Conservation (phyloP, 1,139 yeast genomes). For the Blastobotrys ciferrii region DNA sequence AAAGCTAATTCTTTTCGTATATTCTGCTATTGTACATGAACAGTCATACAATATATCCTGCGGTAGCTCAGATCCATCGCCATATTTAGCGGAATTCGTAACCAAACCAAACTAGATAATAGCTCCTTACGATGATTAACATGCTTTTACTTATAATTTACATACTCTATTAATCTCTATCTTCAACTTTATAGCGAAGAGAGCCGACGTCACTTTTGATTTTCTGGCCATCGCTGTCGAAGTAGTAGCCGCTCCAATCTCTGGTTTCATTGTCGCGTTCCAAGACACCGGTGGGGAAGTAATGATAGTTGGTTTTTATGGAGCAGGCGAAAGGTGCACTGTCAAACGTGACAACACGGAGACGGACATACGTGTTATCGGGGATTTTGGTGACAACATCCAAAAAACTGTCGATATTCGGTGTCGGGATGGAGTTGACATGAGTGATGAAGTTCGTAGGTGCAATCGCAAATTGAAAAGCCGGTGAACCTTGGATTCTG, state of each 20-base stretch:
- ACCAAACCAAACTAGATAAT: no score
- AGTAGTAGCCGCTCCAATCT: constrained; percentile 23
- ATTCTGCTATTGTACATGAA: no score
- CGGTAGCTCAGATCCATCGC: no score
- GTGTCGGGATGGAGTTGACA: constrained; percentile 74
- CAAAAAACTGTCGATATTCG: constrained; percentile 64
- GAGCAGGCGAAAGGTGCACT: constrained; percentile 83
- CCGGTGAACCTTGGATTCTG: constrained; percentile 78
- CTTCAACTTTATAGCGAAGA: background rate
- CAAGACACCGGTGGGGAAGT: constrained; percentile 79
- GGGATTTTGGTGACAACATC: constrained; percentile 62
- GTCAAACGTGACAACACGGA: constrained; percentile 80
- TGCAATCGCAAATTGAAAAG: constrained; percentile 76
- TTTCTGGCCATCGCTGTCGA: constrained; percentile 2
- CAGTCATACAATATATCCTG: no score
- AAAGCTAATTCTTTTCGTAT: no score
- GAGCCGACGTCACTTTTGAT: constrained; percentile 4
- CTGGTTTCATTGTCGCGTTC: constrained; percentile 41
- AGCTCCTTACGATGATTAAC: no score
- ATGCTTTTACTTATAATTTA: background rate
- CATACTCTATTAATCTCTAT: background rate
- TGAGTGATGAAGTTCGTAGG: constrained; percentile 85
- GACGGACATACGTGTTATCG: constrained; percentile 76
- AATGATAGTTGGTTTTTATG: constrained; percentile 83
- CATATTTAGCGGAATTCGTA: no score